Evolutionary conservation across 2,329 filamentous ascomycete species (phyloP), one percentile per base, ranked within the genome.

Genomic region (Arthrobotrys iridis): DNA sequence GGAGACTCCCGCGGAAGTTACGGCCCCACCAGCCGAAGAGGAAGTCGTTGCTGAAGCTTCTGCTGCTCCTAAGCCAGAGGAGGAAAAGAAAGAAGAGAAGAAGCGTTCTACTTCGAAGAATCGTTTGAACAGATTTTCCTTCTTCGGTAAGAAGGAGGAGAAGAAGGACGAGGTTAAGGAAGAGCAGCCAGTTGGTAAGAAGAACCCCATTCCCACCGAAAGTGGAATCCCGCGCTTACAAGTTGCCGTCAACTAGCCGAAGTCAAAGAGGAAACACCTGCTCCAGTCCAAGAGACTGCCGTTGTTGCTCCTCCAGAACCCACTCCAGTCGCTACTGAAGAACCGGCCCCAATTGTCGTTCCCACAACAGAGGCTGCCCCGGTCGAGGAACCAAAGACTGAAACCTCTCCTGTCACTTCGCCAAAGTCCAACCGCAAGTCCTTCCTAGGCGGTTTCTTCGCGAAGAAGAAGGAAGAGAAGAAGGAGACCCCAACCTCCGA

Each of bases 121-220:
- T 41, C 86, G 87, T 80, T 90, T 90, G 87, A 88, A 88, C 60
- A 83, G 84, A 50, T 90, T 88, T 64, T 83, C 80, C 79, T 84
- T 89, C 77, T 81, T 85, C 4, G 84, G 85, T 79, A 87, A 87
- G 83, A 84, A 94, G 86, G 89, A 91, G 82, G 89, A 89, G 20
- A 72, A 72, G 77, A 85, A 87, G 78, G 85, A 88, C 82, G 87
- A 77, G 10, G 81, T 82, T 79, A 81, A 80, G 78, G 77, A 79
- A 7, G 81, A 82, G 41, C 76, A 78, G 22, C 79, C 77, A 59
- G 77, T 77, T 55, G 63, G 71, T 75, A 64, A 46, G 68, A 55
- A 48, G 45, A 55, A 26, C 37, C 13, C 20, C 7, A 7, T 18
- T 28, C 30, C 7, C 22, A 15, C 15, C 10, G 8, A 22, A 28